phyloP scores from a whole-genome alignment of 768 basidiomycete genomes.

The Calvatia gigantea region DNA sequence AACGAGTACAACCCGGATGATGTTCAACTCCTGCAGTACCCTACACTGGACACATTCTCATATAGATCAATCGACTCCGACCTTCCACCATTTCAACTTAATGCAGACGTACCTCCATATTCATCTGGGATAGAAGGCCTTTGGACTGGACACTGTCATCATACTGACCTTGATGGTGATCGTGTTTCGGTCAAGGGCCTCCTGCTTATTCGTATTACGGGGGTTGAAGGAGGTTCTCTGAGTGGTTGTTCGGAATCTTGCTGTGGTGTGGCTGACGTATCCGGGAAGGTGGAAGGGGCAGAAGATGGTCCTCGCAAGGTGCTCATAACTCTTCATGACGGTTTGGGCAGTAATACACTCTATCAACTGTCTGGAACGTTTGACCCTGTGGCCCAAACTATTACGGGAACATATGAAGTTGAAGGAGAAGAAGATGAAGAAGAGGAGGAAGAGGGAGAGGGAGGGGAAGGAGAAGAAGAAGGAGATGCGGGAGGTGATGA shows the following conservation, averaged over 20 bases:
- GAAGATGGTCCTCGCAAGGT: background rate
- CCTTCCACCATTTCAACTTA: slow-evolving; percentile 22
- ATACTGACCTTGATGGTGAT: slow-evolving; percentile 19
- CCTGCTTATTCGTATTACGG: background rate
- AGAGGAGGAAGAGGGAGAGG: background rate
- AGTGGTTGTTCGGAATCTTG: background rate
- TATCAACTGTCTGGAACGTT: background rate
- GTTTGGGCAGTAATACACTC: background rate
- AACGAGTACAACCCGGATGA: slow-evolving; percentile 15
- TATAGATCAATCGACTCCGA: slow-evolving; percentile 28
- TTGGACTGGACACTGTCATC: slow-evolving; percentile 30
- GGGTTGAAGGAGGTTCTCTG: background rate
- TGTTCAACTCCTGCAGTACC: slow-evolving; percentile 27
- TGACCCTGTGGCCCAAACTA: slow-evolving; percentile 14
- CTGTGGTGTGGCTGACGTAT: background rate
- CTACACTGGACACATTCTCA: slow-evolving; percentile 28
- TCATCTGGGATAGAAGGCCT: slow-evolving; percentile 20
- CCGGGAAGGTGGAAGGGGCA: background rate
- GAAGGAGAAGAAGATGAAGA: slow-evolving; percentile 9
- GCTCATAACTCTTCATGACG: background rate
- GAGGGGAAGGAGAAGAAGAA: background rate
- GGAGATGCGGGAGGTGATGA: background rate
- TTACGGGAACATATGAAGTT: slow-evolving; percentile 18
- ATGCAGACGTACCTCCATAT: slow-evolving; percentile 18
- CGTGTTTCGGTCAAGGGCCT: slow-evolving; percentile 16